A percentile compares a stretch with the other conserved stretches of the same genome.
Conservation (phyloP, 2,329 filamentous ascomycete genomes). For the Paecilomyces formosus region DNA sequence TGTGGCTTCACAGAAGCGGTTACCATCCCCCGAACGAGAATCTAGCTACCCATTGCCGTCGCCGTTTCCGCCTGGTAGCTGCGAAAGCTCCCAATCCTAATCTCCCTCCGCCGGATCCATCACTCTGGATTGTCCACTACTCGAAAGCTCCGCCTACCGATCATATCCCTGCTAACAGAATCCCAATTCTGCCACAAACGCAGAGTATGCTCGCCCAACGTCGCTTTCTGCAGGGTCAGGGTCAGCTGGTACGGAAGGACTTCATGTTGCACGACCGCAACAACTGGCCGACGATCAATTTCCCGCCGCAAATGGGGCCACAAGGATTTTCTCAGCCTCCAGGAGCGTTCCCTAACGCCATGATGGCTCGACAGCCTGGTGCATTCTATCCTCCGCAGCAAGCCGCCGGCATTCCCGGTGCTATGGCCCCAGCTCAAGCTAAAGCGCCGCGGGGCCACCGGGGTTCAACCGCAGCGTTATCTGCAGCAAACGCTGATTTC, state of each 20-base stretch:
- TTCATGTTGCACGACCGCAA: slow-evolving; percentile 87
- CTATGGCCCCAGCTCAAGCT: slow-evolving; percentile 15
- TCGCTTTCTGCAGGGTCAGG: slow-evolving; percentile 60
- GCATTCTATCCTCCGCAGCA: slow-evolving; percentile 24
- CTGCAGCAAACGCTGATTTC: slow-evolving; percentile 36
- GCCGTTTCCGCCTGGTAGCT: slow-evolving; percentile 78
- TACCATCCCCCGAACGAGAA: slow-evolving; percentile 67
- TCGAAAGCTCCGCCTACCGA: slow-evolving; percentile 67
- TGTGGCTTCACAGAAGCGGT: slow-evolving; percentile 74
- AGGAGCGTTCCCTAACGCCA: slow-evolving; percentile 34
- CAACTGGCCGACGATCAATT: slow-evolving; percentile 81
- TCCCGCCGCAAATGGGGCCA: slow-evolving; percentile 49
- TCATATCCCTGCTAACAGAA: slow-evolving; percentile 58
- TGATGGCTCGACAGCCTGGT: slow-evolving; percentile 26
- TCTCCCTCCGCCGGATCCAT: slow-evolving; percentile 65
- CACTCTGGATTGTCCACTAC: slow-evolving; percentile 89
- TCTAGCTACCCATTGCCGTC: slow-evolving; percentile 67
- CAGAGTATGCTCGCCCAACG: slow-evolving; percentile 40
- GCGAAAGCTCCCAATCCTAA: slow-evolving; percentile 62
- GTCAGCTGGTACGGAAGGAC: slow-evolving; percentile 79
- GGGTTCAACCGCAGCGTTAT: slow-evolving; percentile 31
- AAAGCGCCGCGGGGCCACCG: slow-evolving; percentile 37
- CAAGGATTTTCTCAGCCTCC: slow-evolving; percentile 46
- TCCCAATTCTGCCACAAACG: slow-evolving; percentile 39
- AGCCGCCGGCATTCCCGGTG: slow-evolving; percentile 17